Percentiles rank a stretch among this genome's conserved stretches.
These are phyloP conservation scores for Pseudocercospora fijiensis DNA, from an alignment of 2,329 filamentous ascomycete genomes.

Conservation along the genomic window DNA sequence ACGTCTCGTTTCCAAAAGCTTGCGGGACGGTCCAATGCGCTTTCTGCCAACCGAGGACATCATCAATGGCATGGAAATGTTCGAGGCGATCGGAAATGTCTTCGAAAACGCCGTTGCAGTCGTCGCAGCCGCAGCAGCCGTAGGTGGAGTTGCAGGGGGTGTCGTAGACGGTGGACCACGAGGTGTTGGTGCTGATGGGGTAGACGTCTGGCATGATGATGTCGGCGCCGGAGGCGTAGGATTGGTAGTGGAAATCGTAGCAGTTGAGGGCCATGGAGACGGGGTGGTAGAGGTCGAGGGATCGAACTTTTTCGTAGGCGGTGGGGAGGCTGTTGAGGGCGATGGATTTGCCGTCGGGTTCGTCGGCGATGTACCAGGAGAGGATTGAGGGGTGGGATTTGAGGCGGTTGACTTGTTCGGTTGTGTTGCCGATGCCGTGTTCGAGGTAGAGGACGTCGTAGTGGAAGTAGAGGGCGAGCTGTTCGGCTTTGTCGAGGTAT, in stretches of 20 bases:
- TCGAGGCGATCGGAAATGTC: slow-evolving; percentile 54
- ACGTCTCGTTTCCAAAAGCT: slow-evolving; percentile 46
- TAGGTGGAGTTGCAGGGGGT: slow-evolving; percentile 59
- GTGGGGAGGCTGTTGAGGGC: slow-evolving; percentile 49
- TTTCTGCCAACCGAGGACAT: slow-evolving; percentile 44
- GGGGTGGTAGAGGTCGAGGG: slow-evolving; percentile 60
- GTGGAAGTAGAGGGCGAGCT: slow-evolving; percentile 48
- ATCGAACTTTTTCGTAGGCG: slow-evolving; percentile 47
- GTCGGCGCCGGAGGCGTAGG: slow-evolving; percentile 57
- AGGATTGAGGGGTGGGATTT: slow-evolving; percentile 41
- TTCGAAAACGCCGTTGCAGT: slow-evolving; percentile 53
- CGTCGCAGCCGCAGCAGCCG: slow-evolving; percentile 63
- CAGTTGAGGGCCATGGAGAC: slow-evolving; percentile 61
- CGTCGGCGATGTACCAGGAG: slow-evolving; percentile 52
- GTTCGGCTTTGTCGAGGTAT: slow-evolving; percentile 46
- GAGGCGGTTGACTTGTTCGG: slow-evolving; percentile 39
- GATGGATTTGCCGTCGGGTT: slow-evolving; percentile 58
- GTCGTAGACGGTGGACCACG: slow-evolving; percentile 53
- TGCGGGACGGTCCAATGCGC: slow-evolving; percentile 52
- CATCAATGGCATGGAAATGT: slow-evolving; percentile 43
- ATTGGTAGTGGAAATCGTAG: slow-evolving; percentile 58
- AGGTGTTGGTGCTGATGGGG: slow-evolving; percentile 57
- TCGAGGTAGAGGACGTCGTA: slow-evolving; percentile 47
- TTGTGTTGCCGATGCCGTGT: slow-evolving; percentile 40
- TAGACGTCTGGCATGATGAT: slow-evolving; percentile 61